Percentiles rank a stretch among this genome's conserved stretches.
These are phyloP conservation scores for Dipodascopsis tothii DNA, from an alignment of 805 yeast genomes.

Conservation along the genomic window DNA sequence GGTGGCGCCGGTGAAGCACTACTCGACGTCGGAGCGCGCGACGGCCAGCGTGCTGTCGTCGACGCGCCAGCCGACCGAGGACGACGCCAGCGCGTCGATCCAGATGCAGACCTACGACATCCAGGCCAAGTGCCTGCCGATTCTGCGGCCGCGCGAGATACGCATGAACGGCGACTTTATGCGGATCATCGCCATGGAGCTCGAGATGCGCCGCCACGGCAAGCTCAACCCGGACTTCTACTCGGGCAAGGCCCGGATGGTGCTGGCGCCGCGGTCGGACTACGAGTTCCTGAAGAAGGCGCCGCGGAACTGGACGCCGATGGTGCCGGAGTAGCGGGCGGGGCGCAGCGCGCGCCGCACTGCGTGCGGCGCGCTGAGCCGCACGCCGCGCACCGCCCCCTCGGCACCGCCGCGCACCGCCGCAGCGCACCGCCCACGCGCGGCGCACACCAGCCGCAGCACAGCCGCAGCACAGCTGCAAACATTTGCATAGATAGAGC, in stretches of 20 bases:
- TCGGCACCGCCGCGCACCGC: too few relatives aligned
- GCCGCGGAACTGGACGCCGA: constrained; percentile 10
- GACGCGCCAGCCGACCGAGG: not conserved
- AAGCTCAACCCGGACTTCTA: constrained; percentile 30
- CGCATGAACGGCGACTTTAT: constrained; percentile 32
- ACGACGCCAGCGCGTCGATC: constrained; percentile 8
- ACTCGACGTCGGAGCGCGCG: not conserved
- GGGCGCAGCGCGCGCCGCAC: too few relatives aligned
- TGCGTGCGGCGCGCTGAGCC: too few relatives aligned
- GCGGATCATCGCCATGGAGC: constrained; percentile 32
- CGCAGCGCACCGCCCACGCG: too few relatives aligned
- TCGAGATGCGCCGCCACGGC: constrained; percentile 31
- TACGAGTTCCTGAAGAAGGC: constrained; percentile 16
- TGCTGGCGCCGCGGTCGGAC: constrained; percentile 28
- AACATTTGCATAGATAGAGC: too few relatives aligned
- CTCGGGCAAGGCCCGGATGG: constrained; percentile 30
- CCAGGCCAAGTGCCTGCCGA: constrained; percentile 28
- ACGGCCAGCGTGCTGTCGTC: not conserved
- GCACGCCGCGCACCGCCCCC: too few relatives aligned
- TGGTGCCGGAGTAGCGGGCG: constrained; percentile 1
- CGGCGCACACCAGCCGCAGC: too few relatives aligned
- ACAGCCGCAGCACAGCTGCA: too few relatives aligned
- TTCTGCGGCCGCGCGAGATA: constrained; percentile 29
- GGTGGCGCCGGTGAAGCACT: not conserved
- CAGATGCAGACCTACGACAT: constrained; percentile 29